These are phyloP conservation scores for Penicillium soppii DNA, from an alignment of 495 filamentous ascomycete genomes.

Conservation along the genomic window DNA sequence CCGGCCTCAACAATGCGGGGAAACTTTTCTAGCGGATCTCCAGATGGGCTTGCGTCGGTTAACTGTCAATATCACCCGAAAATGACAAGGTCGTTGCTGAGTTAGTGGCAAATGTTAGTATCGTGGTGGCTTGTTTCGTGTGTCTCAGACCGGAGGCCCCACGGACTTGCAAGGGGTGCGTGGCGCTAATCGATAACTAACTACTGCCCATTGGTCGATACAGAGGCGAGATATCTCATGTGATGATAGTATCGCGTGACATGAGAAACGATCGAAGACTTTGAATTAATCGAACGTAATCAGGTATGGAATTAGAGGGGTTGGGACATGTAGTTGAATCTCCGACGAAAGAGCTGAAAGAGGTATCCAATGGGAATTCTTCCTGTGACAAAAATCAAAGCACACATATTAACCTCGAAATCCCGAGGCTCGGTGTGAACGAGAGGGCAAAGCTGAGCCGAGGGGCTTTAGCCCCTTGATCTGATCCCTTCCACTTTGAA, in stretches of 20 bases:
- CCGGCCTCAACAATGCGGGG: not conserved
- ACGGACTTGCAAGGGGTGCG: conserved; percentile 1
- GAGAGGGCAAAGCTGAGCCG: too few species aligned
- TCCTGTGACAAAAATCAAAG: not conserved
- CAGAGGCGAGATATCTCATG: not conserved
- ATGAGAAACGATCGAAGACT: too few species aligned
- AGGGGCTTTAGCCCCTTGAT: too few species aligned
- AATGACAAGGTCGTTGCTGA: not conserved
- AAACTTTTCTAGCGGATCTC: not conserved
- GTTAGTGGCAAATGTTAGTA: conserved; percentile 1
- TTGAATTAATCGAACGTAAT: too few species aligned
- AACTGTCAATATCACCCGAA: not conserved
- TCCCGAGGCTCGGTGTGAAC: too few species aligned
- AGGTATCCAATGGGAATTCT: not conserved
- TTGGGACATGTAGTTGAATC: too few species aligned
- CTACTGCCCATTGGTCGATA: not conserved
- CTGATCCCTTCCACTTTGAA: too few species aligned
- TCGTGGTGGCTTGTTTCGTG: not conserved
- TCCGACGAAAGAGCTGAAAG: not conserved
- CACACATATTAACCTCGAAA: too few species aligned
- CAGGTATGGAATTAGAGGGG: too few species aligned
- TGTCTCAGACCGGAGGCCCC: conserved; percentile 6
- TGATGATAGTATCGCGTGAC: not conserved
- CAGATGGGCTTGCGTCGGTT: not conserved
- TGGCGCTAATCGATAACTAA: not conserved